Percentiles rank a stretch among this genome's conserved stretches.
Evolutionary conservation across 768 basidiomycete species (phyloP).

Genomic region (Pisolithus orientalis): DNA sequence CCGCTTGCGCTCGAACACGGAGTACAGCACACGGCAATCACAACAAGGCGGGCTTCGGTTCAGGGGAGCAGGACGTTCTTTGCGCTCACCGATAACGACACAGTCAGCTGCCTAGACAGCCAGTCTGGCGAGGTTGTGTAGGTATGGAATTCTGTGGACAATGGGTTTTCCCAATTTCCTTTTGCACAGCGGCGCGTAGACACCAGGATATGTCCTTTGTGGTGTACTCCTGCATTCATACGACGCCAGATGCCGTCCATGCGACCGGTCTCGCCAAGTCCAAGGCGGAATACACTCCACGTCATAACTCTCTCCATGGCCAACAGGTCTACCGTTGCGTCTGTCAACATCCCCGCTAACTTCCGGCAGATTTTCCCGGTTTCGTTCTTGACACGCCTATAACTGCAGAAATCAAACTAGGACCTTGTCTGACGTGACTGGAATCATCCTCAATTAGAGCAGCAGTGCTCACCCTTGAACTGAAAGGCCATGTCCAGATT

Average conservation of each 20-base stretch:
- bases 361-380: constrained; percentile 30
- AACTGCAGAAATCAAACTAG: neutral
- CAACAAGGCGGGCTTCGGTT: constrained; percentile 24
- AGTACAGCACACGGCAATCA: constrained; percentile 50
- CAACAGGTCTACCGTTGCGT: constrained; percentile 47
- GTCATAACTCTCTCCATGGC: constrained; percentile 52
- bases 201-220: constrained; percentile 46
- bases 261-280: constrained; percentile 40
- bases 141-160: constrained; percentile 67
- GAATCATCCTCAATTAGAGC: constrained; percentile 47
- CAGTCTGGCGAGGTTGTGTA: constrained; percentile 53
- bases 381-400: constrained; percentile 27
- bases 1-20: constrained; percentile 41
- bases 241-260: constrained; percentile 51
- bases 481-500: constrained; percentile 41
- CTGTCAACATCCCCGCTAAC: constrained; percentile 49
- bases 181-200: constrained; percentile 1
- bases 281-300: constrained; percentile 52
- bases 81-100: constrained; percentile 55
- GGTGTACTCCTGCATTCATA: constrained; percentile 55
- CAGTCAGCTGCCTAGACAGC: constrained; percentile 45
- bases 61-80: constrained; percentile 34
- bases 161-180: constrained; percentile 41
- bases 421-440: constrained; percentile 33
- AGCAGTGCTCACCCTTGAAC: constrained; percentile 43